Conservation (phyloP, 108 stramenopile species). For the Cyclotella kingstonii region DNA sequence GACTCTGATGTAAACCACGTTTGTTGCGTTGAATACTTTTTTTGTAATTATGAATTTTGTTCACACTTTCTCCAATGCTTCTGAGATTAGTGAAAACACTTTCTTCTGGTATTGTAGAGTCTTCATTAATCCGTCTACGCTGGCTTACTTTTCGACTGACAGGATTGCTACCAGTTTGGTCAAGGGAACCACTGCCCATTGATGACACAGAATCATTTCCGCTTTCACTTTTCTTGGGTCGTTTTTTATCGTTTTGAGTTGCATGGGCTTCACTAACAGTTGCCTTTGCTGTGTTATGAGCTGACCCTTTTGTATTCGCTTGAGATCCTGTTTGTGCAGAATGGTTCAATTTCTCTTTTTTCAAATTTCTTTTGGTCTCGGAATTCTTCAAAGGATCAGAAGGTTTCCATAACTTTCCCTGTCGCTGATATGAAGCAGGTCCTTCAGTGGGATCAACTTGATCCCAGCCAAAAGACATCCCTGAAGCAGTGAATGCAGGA, state of each 20-base stretch:
- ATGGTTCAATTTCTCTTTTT: not conserved
- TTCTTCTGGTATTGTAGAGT: no score
- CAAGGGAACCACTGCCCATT: constrained; percentile 21
- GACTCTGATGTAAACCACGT: constrained; percentile 34
- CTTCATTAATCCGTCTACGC: constrained; percentile 9
- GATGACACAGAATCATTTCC: constrained; percentile 38
- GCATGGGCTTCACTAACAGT: no score
- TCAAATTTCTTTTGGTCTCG: not conserved
- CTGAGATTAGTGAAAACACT: no score
- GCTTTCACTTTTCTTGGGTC: constrained; percentile 29
- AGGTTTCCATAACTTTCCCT: constrained; percentile 37
- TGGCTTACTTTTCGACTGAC: not conserved
- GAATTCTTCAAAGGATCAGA: not conserved
- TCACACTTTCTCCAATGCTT: no score
- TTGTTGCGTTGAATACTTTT: constrained; percentile 22
- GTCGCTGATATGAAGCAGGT: constrained; percentile 3
- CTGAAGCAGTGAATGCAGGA: not conserved
- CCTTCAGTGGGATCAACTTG: not conserved
- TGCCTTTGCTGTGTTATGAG: not conserved
- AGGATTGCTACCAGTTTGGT: constrained; percentile 10
- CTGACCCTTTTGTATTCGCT: constrained; percentile 14
- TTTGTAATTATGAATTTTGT: not conserved
- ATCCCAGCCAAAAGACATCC: not conserved
- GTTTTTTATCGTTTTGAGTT: constrained; percentile 26
- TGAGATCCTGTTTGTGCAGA: not conserved